Percentiles rank a stretch among this genome's conserved stretches.
Conservation (phyloP, 192 early-diverging fungal species). For the Podochytrium sp. region DNA sequence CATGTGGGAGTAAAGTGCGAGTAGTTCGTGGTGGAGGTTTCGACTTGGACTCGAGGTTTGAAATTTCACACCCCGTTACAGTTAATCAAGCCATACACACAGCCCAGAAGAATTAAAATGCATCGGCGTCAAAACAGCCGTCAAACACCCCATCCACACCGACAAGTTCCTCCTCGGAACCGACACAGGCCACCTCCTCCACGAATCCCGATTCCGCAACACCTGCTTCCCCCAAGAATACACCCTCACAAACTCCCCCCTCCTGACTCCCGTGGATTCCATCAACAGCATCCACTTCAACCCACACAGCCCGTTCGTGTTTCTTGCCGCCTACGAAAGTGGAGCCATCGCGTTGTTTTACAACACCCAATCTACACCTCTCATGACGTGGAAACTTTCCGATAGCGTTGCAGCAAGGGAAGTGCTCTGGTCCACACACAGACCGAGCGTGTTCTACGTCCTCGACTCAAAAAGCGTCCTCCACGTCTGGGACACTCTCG, state of each 20-base stretch:
- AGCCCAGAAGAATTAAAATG: conserved; percentile 16
- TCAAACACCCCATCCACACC: neutral
- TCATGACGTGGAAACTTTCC: conserved; percentile 37
- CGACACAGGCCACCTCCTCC: conserved; percentile 30
- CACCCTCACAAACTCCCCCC: neutral
- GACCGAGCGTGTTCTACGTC: conserved; percentile 49
- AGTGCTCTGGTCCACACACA: conserved; percentile 51
- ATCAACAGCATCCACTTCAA: conserved; percentile 34
- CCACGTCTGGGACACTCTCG: conserved; percentile 49
- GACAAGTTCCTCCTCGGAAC: conserved; percentile 40
- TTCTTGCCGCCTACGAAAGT: conserved; percentile 48
- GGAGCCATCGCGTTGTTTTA: conserved; percentile 45
- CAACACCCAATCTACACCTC: neutral
- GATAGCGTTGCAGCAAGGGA: neutral
- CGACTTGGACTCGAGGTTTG: conserved; percentile 7
- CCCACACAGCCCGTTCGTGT: conserved; percentile 29
- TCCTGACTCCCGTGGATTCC: conserved; percentile 11
- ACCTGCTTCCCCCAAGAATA: conserved; percentile 31
- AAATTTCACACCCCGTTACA: neutral
- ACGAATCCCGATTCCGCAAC: conserved; percentile 39
- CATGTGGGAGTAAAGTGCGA: conserved; percentile 40
- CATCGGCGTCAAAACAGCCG: neutral
- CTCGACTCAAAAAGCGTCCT: conserved; percentile 38
- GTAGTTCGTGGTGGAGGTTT: conserved; percentile 34
- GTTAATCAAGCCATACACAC: neutral